Evolutionary conservation across 805 yeast species (phyloP), one percentile per base, ranked within the genome.

Genomic region (Kazachstania martiniae): DNA sequence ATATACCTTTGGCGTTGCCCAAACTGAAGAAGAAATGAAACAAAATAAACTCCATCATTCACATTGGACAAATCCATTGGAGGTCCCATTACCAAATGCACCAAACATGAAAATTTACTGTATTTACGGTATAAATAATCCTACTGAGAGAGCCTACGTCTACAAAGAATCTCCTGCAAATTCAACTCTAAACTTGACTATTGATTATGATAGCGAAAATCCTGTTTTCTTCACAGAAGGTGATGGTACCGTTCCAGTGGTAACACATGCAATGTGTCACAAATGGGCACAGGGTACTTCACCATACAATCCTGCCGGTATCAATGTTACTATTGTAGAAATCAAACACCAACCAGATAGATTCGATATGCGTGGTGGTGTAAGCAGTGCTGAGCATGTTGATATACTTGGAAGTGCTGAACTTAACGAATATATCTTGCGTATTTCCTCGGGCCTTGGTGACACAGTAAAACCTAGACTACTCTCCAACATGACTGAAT

Each of bases 301-400:
- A 19, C 71, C 77, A 35, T 82, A 67, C 57, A 91, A 91, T 53
- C 98, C 98, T 2, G 94, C 82, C 1, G 66, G 69, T 7, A 58
- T 73, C 2, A 48, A 64, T 13, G 93, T 89, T 14, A 87, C 73
- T 15, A 67, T 86, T 30, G 95, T 89, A 10, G 98, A 91, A 59
- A 79, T 91, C 63, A 70, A 72, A 47, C 95, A 91, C 49, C 93
- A 87, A 51, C 98, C 98, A 0, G 94, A 84, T 49, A 63, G 83
- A 43, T 86, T 82, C 47, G 98, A 91, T 60, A 82, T 91, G 21
- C 70, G 98, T 42, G 98, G 98, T 17, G 98, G 98, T 10, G 93
- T 95, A 8, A 82, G 81, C 53, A 89, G 96, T 1, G 96, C 97
- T 1, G 98, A 91, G 48, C 98, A 91, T 56, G 98, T 91, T 18